Base-by-base conservation (phyloP, 164 flowering plant species). In the Platanus orientalis region DNA sequence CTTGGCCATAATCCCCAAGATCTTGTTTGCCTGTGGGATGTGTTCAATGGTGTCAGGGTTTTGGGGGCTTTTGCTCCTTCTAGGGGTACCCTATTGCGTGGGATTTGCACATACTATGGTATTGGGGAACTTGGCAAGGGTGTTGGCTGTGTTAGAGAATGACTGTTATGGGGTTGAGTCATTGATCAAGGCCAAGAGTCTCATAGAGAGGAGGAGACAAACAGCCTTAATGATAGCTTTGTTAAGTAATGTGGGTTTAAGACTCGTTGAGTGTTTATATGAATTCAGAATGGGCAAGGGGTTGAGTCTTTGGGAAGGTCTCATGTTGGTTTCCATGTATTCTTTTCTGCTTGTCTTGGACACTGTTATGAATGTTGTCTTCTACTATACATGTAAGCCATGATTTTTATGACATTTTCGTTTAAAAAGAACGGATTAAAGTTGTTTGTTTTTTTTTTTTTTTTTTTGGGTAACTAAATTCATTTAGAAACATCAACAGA, bases 341-440 rank as follows among this genome's bases (percentile, higher is more conserved):
- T 75, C 79, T 56, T 44, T 65, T 26, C 62, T 75, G 54, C 75
- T 78, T 61, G 79, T 75, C 21, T 71, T 78, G 63, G 81, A 78
- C 45, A 75, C 70, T 7, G 44, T 72, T 26, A 69, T 70, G 73
- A 78, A 61, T 65, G 72, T n/a, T 72, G 81, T 75, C n/a, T 72
- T 75, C 57, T 75, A 75, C 62, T 67, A 63, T 48, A 67, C 71
- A 26, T 73, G 77, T 62, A 73, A 77, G 59, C 58, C 66, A 23
- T 63, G 61, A 65, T 23, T 25, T 32, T 59, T 56, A 10, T 42
- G 26, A n/a, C 39, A 4, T 24, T 20, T 4, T 4, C 16, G 2
- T 4, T 16, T 9, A 9, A 2, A 0, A 11, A 12, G 7, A 14
- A 3, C 13, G 12, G 21, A 28, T 26, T 16, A 47, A 16, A 20